Percentiles rank a stretch among this genome's conserved stretches.
phyloP scores from a whole-genome alignment of 176 grass and related monocot species.

The Cenchrus fungigraminus region DNA sequence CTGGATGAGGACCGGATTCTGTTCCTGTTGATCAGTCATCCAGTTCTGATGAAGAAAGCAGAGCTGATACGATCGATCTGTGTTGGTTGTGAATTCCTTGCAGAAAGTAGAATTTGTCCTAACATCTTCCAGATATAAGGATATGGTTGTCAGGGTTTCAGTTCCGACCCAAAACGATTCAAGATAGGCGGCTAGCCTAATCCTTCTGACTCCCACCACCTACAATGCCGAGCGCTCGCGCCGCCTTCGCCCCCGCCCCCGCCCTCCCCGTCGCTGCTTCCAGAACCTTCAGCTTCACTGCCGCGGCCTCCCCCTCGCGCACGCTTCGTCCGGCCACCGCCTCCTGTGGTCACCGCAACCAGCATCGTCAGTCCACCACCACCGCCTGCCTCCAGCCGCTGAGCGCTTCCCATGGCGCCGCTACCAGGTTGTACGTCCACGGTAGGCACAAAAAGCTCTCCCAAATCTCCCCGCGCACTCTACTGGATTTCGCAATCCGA shows the following conservation, averaged over 20 bases:
- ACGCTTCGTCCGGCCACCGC: neutral
- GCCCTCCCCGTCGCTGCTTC: conserved; percentile 9
- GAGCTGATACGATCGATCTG: neutral
- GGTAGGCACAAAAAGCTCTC: conserved; percentile 42
- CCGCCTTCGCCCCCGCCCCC: neutral
- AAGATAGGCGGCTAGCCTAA: neutral
- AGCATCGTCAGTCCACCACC: neutral
- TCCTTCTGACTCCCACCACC: neutral
- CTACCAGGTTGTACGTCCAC: conserved; percentile 67
- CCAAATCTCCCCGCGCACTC: neutral
- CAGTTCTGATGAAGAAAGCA: neutral
- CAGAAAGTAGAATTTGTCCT: conserved; percentile 5
- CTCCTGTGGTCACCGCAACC: neutral
- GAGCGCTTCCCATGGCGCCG: conserved; percentile 16
- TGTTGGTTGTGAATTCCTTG: conserved; percentile 1
- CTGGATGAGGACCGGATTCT: neutral
- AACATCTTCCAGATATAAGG: neutral
- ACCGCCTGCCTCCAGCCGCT: conserved; percentile 34
- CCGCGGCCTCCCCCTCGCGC: neutral
- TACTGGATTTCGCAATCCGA: neutral
- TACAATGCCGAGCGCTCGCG: conserved; percentile 20
- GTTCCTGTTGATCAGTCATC: neutral
- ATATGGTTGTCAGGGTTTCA: neutral
- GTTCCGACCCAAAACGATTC: neutral
- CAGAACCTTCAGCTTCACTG: neutral